These are phyloP conservation scores for Leccinum huronense DNA, from an alignment of 1,284 basidiomycete species.

Conservation along the genomic window DNA sequence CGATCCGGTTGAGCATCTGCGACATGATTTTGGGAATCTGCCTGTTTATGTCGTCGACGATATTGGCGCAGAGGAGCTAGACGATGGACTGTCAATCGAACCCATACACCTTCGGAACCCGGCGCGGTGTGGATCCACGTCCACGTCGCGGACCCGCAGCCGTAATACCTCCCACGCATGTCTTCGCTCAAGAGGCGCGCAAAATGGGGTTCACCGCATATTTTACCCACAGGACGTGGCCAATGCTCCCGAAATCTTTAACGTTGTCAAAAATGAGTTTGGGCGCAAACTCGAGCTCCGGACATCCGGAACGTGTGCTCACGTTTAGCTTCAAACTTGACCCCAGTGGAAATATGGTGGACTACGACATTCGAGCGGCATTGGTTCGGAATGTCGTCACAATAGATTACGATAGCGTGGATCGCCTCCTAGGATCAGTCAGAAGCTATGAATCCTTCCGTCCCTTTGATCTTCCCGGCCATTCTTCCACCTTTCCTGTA, in stretches of 20 bases:
- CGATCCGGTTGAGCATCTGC: conserved; percentile 63
- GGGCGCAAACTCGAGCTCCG: conserved; percentile 40
- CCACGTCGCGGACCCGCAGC: conserved; percentile 92
- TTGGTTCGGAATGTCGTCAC: conserved; percentile 68
- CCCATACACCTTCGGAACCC: conserved; percentile 50
- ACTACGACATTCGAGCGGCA: conserved; percentile 70
- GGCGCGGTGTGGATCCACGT: conserved; percentile 80
- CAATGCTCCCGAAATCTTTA: conserved; percentile 67
- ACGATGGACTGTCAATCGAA: conserved; percentile 92
- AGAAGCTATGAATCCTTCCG: conserved; percentile 24
- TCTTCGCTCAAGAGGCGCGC: conserved; percentile 56
- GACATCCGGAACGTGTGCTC: conserved; percentile 55
- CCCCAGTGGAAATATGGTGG: conserved; percentile 61
- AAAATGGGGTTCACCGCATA: conserved; percentile 56
- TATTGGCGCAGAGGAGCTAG: conserved; percentile 78
- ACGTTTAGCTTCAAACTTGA: conserved; percentile 83
- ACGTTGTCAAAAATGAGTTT: conserved; percentile 56
- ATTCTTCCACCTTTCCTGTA: conserved; percentile 6
- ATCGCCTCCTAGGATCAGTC: conserved; percentile 45
- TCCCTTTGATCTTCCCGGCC: conserved; percentile 43
- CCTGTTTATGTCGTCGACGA: conserved; percentile 93
- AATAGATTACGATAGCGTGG: conserved; percentile 71
- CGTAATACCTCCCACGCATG: conserved; percentile 67
- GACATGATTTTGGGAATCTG: conserved; percentile 83
- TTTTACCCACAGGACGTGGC: conserved; percentile 60